Base-by-base conservation (phyloP, 2,329 filamentous ascomycete species). In the Cladosporium oxysporum region DNA sequence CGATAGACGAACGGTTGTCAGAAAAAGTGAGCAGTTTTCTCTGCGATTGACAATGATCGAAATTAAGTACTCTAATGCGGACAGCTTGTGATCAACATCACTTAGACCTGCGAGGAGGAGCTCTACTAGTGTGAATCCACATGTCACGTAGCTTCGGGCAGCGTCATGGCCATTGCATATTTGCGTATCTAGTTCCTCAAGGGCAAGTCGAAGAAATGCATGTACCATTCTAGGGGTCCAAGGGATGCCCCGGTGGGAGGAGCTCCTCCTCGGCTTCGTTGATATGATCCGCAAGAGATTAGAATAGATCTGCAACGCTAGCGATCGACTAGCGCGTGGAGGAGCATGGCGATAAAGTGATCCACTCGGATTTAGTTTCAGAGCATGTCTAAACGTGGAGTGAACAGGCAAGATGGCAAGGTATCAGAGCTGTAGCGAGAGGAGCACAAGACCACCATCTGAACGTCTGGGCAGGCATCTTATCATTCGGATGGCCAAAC, bases 231-330 rank as follows among this genome's bases (percentile, higher is more conserved):
- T 10, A 10, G 14, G 37, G 37, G 37, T 16, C 37, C 37, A n/a
- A 44, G 18, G 2, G 18, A 41, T 41, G 2, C 35, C n/a, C 37
- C 3, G 31, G 1, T 58, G 31, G 53, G 53, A 58, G 53, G 53
- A 58, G 53, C 53, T 58, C 53, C 53, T 58, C 53, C 53, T 28
- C n/a, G 14, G 16, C 16, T 16, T 35, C 18, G 28, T 33, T 16
- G n/a, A 10, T 33, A 31, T 3, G n/a, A 58, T 10, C 31, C n/a
- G 35, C 53, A 18, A 33, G 18, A n/a, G 4, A 10, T 3, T 53
- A 16, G 37, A 18, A 44, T 53, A 35, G 31, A 58, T 37, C 53
- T n/a, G 21, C 31, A 23, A 58, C 53, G 53, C 53, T 58, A 58
- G 53, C 33, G 16, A 23, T 58, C 21, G 7, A 5, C 26, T 33